Evolutionary conservation across 108 stramenopile species (phyloP).

Genomic region (Cyclotella distinguenda): DNA sequence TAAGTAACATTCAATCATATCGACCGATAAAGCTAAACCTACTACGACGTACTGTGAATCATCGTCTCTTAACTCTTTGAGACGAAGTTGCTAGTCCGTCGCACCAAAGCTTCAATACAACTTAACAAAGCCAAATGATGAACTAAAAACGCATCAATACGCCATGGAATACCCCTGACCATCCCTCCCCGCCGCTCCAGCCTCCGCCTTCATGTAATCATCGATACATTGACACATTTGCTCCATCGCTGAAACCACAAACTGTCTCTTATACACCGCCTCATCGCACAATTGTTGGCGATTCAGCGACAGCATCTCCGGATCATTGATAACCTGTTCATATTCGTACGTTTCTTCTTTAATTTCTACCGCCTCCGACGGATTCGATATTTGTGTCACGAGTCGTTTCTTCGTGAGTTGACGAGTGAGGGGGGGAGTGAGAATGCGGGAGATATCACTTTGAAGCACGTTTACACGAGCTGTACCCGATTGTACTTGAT

Average conservation of each 20-base stretch:
- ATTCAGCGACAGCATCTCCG: slow-evolving; percentile 38
- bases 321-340: slow-evolving; percentile 29
- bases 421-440: slow-evolving; percentile 30
- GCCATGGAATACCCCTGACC: slow-evolving; percentile 35
- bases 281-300: slow-evolving; percentile 32
- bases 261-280: slow-evolving; percentile 35
- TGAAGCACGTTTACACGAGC: slow-evolving; percentile 31
- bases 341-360: slow-evolving; percentile 31
- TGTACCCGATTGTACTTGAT: slow-evolving; percentile 36
- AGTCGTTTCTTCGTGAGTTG: slow-evolving; percentile 33
- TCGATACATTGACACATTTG: slow-evolving; percentile 41
- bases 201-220: slow-evolving; percentile 37
- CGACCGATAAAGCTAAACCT: too few relatives aligned
- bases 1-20: too few relatives aligned
- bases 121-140: neutral
- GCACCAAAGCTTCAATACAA: neutral
- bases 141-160: slow-evolving; percentile 8
- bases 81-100: too few relatives aligned
- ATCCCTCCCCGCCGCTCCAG: slow-evolving; percentile 25
- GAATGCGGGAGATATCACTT: slow-evolving; percentile 25
- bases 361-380: slow-evolving; percentile 5
- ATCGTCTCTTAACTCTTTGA: too few relatives aligned
- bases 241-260: slow-evolving; percentile 32
- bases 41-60: too few relatives aligned
- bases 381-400: neutral